Base-by-base conservation (phyloP, 768 basidiomycete species). In the Termitomyces sp. region DNA sequence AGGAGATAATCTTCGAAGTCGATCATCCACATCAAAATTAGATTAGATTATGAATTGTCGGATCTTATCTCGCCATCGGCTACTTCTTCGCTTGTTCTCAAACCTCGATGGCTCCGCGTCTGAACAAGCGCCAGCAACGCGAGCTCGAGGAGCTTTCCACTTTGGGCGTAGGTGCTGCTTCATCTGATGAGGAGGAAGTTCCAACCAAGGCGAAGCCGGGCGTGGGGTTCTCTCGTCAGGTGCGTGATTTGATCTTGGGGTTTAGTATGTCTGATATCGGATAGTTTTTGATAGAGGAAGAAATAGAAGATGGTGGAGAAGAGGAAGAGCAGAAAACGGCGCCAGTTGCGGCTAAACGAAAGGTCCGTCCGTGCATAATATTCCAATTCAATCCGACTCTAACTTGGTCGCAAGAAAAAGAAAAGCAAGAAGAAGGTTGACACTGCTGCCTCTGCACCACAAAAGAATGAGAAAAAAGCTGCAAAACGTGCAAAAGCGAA, bases 111-210 rank as follows among this genome's bases (percentile, higher is more conserved):
- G 77, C 87, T 54, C 83, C 87, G 21, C 77, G 88, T 58, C 70
- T 87, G 38, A 94, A 83, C 70, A 95, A 92, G 70, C 79, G 93
- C 46, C 92, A 93, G 68, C 90, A 94, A 64, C 75, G 93, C 45
- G 90, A 93, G 15, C 34, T 35, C 34, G 34, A 10, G 30, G 30
- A 32, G 30, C 30, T 32, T 2, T 76, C 82, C 35, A 78, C 81
- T 1, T 76, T 87, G 38, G 72, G 72, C 40, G 37, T 15, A 24
- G 28, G 44, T 8, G 30, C 12, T 17, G 6, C 5, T 1, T 63
- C 52, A 10, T 66, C 71, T 9, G 72, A 67, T 24, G 80, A 80
- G 12, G 77, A 79, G 28, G 75, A 78, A 37, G 59, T 58, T 40
- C 52, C 24, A 41, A 44, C 57, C 38, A 61, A 52, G 52, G 43